phyloP scores from a whole-genome alignment of 352 stramenopile genomes.

The Globisporangium cystogenes region DNA sequence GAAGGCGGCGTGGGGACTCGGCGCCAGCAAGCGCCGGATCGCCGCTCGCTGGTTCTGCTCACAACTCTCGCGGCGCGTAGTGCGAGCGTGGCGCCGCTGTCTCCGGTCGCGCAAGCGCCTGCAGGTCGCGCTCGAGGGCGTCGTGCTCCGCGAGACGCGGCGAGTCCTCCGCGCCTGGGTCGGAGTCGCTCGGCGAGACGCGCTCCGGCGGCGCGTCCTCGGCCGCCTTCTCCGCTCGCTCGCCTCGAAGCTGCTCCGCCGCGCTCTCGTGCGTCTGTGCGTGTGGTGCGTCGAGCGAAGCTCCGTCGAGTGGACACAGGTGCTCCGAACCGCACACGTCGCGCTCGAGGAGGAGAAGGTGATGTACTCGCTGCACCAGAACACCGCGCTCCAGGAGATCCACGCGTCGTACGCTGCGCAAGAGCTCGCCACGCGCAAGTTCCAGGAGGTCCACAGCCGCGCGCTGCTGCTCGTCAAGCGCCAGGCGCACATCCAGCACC shows the following conservation, averaged over 20 bases:
- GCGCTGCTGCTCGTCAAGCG: constrained; percentile 11
- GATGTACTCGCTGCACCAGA: constrained; percentile 29
- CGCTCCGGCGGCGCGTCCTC: neutral
- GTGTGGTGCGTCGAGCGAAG: constrained; percentile 25
- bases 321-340: constrained; percentile 27
- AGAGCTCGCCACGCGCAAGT: constrained; percentile 14
- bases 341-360: constrained; percentile 43
- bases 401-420: constrained; percentile 19
- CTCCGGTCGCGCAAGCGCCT: neutral
- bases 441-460: constrained; percentile 14
- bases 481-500: constrained; percentile 10
- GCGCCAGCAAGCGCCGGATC: constrained; percentile 8
- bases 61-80: constrained; percentile 12
- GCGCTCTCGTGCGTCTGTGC: constrained; percentile 17
- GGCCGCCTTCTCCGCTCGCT: neutral
- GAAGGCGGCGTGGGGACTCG: constrained; percentile 19
- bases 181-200: neutral
- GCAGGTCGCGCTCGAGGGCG: neutral
- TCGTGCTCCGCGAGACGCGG: neutral
- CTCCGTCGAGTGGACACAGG: constrained; percentile 28
- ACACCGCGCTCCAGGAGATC: constrained; percentile 24
- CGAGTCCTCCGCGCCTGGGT: constrained; percentile 10
- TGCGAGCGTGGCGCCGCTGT: constrained; percentile 12
- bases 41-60: constrained; percentile 11
- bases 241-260: neutral